phyloP scores from a whole-genome alignment of 1,139 yeast species.

The Pichia sp. region DNA sequence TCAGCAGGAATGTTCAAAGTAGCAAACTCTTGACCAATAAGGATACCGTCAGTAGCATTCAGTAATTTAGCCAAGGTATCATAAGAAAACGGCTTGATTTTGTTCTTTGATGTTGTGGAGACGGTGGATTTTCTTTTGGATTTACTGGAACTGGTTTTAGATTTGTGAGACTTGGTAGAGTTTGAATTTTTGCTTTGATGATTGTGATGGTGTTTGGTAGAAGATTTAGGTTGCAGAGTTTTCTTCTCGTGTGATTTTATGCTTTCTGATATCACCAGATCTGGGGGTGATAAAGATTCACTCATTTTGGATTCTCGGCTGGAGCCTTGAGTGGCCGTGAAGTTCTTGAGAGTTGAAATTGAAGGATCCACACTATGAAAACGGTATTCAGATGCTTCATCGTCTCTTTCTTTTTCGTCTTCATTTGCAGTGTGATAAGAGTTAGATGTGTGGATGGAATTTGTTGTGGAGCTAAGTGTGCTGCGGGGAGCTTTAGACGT shows the following conservation, averaged over 20 bases:
- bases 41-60: conserved; percentile 57
- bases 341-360: not conserved
- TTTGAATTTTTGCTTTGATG: conserved; percentile 4
- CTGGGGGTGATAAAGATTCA: no score
- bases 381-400: not conserved
- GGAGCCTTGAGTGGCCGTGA: not conserved
- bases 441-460: conserved; percentile 25
- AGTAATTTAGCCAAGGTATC: conserved; percentile 49
- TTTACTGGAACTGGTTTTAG: conserved; percentile 6
- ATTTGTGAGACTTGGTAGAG: conserved; percentile 5
- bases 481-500: not conserved
- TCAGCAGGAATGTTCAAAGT: conserved; percentile 65
- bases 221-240: no score
- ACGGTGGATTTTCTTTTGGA: conserved; percentile 8
- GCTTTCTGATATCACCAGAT: not conserved
- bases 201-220: conserved; percentile 1
- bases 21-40: conserved; percentile 64
- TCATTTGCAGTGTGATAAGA: conserved; percentile 3
- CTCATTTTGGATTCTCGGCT: not conserved
- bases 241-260: not conserved
- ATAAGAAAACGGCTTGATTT: conserved; percentile 41
- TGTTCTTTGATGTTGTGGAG: conserved; percentile 11
- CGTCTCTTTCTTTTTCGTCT: not conserved
- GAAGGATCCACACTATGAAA: conserved; percentile 2
- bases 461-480: conserved; percentile 4